A percentile compares a stretch with the other conserved stretches of the same genome.
phyloP scores from a whole-genome alignment of 345 rosid species.

The Populus davidiana region DNA sequence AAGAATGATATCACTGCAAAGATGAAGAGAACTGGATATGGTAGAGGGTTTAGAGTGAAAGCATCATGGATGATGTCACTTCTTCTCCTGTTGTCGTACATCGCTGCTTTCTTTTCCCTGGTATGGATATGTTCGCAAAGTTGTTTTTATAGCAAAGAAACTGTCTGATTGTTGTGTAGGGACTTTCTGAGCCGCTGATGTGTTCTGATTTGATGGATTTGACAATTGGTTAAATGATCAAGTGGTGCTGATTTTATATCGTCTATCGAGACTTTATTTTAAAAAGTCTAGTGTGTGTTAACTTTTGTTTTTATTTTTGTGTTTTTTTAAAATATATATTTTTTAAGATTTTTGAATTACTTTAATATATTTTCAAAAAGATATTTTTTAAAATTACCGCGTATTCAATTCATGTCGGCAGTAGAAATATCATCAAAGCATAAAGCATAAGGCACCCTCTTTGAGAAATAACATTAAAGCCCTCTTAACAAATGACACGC shows the following conservation, averaged over 20 bases:
- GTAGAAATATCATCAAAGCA: neutral
- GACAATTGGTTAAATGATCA: neutral
- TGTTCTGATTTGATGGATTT: neutral
- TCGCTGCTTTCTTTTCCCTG: neutral
- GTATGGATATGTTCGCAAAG: neutral
- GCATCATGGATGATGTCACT: constrained; percentile 55
- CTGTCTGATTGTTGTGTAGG: neutral
- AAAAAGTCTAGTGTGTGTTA: no score
- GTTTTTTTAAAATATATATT: no score
- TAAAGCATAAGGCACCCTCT: neutral
- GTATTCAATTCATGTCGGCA: neutral
- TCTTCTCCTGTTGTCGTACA: constrained; percentile 40
- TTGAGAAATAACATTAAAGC: neutral
- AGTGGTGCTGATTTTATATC: neutral
- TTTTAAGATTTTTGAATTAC: no score
- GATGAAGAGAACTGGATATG: constrained; percentile 77
- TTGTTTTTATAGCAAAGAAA: constrained; percentile 10
- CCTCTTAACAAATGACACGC: no score
- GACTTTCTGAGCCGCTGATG: constrained; percentile 1
- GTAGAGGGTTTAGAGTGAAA: constrained; percentile 72
- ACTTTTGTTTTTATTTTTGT: no score
- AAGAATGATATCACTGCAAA: constrained; percentile 54
- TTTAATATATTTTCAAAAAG: no score
- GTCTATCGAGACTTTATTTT: neutral
- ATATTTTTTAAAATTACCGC: no score